phyloP scores from a whole-genome alignment of 805 yeast species.

The Brettanomyces bruxellensis region DNA sequence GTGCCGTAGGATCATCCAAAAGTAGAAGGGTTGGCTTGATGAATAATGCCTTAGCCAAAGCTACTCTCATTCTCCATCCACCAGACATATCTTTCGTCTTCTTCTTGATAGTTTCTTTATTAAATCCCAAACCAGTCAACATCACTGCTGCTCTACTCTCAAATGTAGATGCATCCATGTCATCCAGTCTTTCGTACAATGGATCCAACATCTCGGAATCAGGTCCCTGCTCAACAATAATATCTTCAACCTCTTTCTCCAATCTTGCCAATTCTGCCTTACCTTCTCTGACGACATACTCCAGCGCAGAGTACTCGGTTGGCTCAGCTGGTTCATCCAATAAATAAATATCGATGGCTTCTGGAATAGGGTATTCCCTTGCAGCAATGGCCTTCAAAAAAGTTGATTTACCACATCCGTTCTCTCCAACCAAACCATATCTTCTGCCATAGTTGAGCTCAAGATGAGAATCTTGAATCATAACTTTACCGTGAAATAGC shows the following conservation, averaged over 20 bases:
- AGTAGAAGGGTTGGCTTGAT: slow-evolving; percentile 93
- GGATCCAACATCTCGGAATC: slow-evolving; percentile 81
- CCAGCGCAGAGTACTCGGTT: slow-evolving; percentile 83
- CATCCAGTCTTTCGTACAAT: slow-evolving; percentile 90
- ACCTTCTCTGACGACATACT: slow-evolving; percentile 95
- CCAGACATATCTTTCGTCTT: slow-evolving; percentile 99
- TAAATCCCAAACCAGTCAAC: slow-evolving; percentile 95
- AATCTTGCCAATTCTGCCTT: slow-evolving; percentile 84
- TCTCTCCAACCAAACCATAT: slow-evolving; percentile 95
- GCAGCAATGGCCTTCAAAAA: slow-evolving; percentile 89
- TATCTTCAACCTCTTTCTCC: slow-evolving; percentile 82
- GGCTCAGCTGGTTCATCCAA: slow-evolving; percentile 98
- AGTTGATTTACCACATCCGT: slow-evolving; percentile 98
- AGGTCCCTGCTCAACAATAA: slow-evolving; percentile 87
- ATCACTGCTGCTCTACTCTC: slow-evolving; percentile 95
- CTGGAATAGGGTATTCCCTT: slow-evolving; percentile 93
- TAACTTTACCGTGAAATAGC: slow-evolving; percentile 94
- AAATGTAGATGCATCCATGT: slow-evolving; percentile 91
- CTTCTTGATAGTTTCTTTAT: slow-evolving; percentile 75
- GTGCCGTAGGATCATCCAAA: slow-evolving; percentile 98
- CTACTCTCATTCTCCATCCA: slow-evolving; percentile 99
- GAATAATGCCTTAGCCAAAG: slow-evolving; percentile 93
- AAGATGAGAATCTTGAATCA: slow-evolving; percentile 82
- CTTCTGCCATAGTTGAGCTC: slow-evolving; percentile 97
- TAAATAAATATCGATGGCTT: slow-evolving; percentile 80